These are phyloP conservation scores for Pseudogymnoascus destructans DNA, from an alignment of 2,329 filamentous ascomycete genomes.

Conservation along the genomic window DNA sequence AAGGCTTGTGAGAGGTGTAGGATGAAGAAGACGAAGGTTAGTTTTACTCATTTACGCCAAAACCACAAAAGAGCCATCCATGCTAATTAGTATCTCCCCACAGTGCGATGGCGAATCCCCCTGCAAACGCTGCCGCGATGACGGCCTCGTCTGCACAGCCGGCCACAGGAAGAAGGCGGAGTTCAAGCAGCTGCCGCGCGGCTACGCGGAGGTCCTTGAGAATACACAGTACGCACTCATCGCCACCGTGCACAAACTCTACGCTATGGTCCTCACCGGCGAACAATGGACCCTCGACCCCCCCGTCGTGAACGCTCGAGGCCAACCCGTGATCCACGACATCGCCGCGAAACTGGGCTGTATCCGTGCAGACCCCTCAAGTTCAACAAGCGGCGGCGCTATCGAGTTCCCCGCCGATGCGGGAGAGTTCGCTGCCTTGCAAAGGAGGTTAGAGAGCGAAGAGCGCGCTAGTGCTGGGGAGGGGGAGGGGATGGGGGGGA, in stretches of 20 bases:
- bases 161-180: slow-evolving; percentile 55
- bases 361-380: slow-evolving; percentile 42
- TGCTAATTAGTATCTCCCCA: slow-evolving; percentile 14
- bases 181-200: slow-evolving; percentile 51
- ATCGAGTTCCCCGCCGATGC: slow-evolving; percentile 49
- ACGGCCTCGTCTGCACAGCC: slow-evolving; percentile 49
- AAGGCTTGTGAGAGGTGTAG: slow-evolving; percentile 54
- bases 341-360: slow-evolving; percentile 52
- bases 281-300: slow-evolving; percentile 50
- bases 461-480: slow-evolving; percentile 10
- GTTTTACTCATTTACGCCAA: slow-evolving; percentile 14
- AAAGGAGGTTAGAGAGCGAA: slow-evolving; percentile 36
- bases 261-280: slow-evolving; percentile 46
- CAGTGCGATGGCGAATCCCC: slow-evolving; percentile 54
- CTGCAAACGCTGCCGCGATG: slow-evolving; percentile 54
- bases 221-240: slow-evolving; percentile 53
- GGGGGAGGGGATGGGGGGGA: not conserved
- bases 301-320: slow-evolving; percentile 48
- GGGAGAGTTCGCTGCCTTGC: slow-evolving; percentile 42
- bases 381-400: not conserved
- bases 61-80: not conserved
- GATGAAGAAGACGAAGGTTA: slow-evolving; percentile 58
- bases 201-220: slow-evolving; percentile 51
- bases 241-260: slow-evolving; percentile 52
- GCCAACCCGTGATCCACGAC: slow-evolving; percentile 51